Conservation (phyloP, 192 early-diverging fungal genomes). For the Podila epicladia region DNA sequence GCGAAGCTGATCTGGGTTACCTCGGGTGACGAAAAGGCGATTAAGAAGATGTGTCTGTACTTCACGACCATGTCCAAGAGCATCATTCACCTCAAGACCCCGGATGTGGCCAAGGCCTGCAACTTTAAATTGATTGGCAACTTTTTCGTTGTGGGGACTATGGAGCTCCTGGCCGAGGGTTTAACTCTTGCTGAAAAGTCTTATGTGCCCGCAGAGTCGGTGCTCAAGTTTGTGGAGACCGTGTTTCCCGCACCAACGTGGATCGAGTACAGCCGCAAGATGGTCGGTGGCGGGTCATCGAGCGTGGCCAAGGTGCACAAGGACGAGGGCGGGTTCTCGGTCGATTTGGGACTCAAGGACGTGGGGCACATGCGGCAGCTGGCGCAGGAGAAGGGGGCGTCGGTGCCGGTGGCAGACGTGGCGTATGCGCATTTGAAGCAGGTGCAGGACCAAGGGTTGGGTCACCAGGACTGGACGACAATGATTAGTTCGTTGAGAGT, state of each 20-base stretch:
- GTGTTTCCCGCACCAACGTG: slow-evolving; percentile 59
- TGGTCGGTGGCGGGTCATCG: slow-evolving; percentile 6
- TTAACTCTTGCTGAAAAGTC: slow-evolving; percentile 68
- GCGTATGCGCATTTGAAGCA: slow-evolving; percentile 30
- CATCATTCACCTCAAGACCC: slow-evolving; percentile 51
- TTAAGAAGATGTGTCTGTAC: slow-evolving; percentile 42
- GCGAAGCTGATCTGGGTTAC: slow-evolving; percentile 46
- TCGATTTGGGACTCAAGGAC: slow-evolving; percentile 61
- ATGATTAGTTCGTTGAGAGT: slow-evolving; percentile 20
- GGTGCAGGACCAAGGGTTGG: slow-evolving; percentile 35
- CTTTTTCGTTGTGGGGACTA: slow-evolving; percentile 64
- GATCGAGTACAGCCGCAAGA: slow-evolving; percentile 39
- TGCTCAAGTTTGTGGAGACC: slow-evolving; percentile 64
- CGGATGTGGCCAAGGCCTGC: slow-evolving; percentile 56
- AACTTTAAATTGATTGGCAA: slow-evolving; percentile 75
- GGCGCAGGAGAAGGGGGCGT: slow-evolving; percentile 46
- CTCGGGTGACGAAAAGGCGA: slow-evolving; percentile 36
- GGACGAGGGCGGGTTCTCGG: slow-evolving; percentile 52
- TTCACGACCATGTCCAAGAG: slow-evolving; percentile 35
- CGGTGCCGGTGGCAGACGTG: slow-evolving; percentile 52
- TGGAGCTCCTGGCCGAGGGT: slow-evolving; percentile 74
- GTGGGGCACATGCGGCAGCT: slow-evolving; percentile 54
- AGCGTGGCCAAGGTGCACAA: slow-evolving; percentile 5
- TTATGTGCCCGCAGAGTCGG: slow-evolving; percentile 62
- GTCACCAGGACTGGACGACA: slow-evolving; percentile 35